These are phyloP conservation scores for Gossypium gossypioides DNA, from an alignment of 441 rosid species.

Conservation along the genomic window DNA sequence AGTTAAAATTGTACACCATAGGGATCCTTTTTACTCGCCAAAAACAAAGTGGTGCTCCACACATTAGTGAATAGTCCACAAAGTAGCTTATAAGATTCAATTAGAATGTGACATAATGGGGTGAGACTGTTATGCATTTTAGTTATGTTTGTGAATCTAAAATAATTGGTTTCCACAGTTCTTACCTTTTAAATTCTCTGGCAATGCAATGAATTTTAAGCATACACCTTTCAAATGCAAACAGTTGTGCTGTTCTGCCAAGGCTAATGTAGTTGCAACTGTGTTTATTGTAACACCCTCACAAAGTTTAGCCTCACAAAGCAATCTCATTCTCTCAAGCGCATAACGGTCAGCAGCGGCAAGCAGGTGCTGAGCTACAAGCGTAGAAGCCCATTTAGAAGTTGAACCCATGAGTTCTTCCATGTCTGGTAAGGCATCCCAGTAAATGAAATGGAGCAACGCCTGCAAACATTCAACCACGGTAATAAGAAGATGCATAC, in stretches of 20 bases:
- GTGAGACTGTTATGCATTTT: not conserved
- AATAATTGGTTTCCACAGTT: not conserved
- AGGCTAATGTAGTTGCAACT: constrained; percentile 78
- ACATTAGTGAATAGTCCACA: not conserved
- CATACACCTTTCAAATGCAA: constrained; percentile 60
- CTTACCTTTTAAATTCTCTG: constrained; percentile 68
- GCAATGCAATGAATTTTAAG: constrained; percentile 63
- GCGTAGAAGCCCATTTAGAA: constrained; percentile 60
- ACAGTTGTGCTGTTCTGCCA: constrained; percentile 92
- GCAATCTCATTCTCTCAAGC: constrained; percentile 69
- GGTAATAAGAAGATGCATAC: constrained; percentile 9
- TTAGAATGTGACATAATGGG: not conserved
- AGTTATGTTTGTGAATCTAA: not conserved
- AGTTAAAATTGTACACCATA: not conserved
- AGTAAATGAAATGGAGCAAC: constrained; percentile 74
- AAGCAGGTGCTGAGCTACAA: constrained; percentile 84
- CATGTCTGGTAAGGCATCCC: constrained; percentile 71
- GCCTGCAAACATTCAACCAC: constrained; percentile 36
- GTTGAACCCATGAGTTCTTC: constrained; percentile 57
- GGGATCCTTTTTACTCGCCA: not conserved
- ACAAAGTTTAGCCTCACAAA: constrained; percentile 71
- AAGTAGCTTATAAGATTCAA: not conserved
- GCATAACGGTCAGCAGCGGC: constrained; percentile 86
- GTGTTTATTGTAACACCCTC: constrained; percentile 73
- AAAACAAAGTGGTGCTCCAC: not conserved